These are phyloP conservation scores for Talaromyces marneffei DNA, from an alignment of 2,329 filamentous ascomycete genomes.

Conservation along the genomic window DNA sequence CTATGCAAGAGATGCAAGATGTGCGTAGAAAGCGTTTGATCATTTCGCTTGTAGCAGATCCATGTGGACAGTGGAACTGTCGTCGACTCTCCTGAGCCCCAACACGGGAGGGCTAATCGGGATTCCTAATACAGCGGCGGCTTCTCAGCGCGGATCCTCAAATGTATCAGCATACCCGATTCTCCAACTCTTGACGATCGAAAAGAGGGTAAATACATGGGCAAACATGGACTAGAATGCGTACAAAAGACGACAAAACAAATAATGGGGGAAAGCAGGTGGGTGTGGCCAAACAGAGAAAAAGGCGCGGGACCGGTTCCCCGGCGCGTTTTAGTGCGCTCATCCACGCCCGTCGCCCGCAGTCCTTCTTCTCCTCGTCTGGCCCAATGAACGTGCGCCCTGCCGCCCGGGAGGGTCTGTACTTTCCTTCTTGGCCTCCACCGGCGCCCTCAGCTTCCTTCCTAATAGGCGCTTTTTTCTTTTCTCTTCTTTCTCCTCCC, in stretches of 20 bases:
- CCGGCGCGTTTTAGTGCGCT: conserved; percentile 11
- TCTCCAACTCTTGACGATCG: neutral
- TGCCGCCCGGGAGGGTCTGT: conserved; percentile 21
- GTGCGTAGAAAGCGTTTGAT: neutral
- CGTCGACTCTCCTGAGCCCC: neutral
- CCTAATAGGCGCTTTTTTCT: conserved; percentile 22
- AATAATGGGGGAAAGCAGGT: neutral
- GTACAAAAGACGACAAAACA: neutral
- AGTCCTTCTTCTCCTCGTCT: conserved; percentile 31
- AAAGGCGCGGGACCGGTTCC: conserved; percentile 12
- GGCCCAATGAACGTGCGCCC: conserved; percentile 31
- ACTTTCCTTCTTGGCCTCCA: conserved; percentile 28
- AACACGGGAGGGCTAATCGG: neutral
- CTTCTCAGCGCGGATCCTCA: neutral
- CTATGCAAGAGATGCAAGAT: neutral
- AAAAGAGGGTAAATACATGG: conserved; percentile 5
- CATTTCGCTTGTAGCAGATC: neutral
- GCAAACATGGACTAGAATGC: neutral
- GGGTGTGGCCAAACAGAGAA: conserved; percentile 7
- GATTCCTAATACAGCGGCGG: neutral
- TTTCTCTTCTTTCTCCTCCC: neutral
- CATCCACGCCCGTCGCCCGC: neutral
- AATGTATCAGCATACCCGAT: neutral
- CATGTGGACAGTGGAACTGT: neutral
- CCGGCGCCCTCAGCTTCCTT: conserved; percentile 15